phyloP scores from a whole-genome alignment of 129 eudicot species.

The Flaveria trinervia region DNA sequence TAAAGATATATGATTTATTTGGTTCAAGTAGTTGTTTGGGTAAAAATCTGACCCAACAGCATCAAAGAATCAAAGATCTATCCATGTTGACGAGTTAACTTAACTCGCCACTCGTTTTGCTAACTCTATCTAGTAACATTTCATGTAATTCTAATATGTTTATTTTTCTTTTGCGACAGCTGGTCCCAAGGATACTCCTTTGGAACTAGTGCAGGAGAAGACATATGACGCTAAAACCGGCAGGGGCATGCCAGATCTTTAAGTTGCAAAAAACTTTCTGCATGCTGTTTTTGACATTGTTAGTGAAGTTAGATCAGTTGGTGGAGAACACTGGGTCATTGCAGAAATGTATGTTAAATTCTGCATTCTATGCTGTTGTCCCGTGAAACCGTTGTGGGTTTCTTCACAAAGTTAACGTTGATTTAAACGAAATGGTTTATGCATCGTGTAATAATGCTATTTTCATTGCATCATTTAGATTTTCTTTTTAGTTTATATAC shows the following conservation, averaged over 20 bases:
- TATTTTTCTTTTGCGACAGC: conserved; percentile 48
- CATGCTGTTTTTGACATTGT: conserved; percentile 6
- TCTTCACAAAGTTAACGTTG: not conserved
- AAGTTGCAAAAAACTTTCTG: not conserved
- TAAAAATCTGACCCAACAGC: not conserved
- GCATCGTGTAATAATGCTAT: not conserved
- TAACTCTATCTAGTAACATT: not conserved
- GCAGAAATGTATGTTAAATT: not conserved
- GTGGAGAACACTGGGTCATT: not conserved
- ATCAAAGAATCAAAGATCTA: not conserved
- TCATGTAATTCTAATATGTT: not conserved
- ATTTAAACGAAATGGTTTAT: not conserved
- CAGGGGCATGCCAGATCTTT: conserved; percentile 86
- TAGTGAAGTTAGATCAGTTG: not conserved
- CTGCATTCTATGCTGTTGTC: not conserved
- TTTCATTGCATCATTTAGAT: too few species aligned
- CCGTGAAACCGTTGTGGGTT: not conserved
- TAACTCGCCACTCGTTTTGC: not conserved
- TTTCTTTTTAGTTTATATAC: too few species aligned
- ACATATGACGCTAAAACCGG: conserved; percentile 77
- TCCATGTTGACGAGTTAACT: too few species aligned
- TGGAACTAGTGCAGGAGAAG: conserved; percentile 72
- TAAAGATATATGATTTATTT: too few species aligned
- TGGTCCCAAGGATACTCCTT: conserved; percentile 87
- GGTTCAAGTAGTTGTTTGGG: too few species aligned